Conservation (phyloP, 306 rosid species). For the Glycine latifolia region DNA sequence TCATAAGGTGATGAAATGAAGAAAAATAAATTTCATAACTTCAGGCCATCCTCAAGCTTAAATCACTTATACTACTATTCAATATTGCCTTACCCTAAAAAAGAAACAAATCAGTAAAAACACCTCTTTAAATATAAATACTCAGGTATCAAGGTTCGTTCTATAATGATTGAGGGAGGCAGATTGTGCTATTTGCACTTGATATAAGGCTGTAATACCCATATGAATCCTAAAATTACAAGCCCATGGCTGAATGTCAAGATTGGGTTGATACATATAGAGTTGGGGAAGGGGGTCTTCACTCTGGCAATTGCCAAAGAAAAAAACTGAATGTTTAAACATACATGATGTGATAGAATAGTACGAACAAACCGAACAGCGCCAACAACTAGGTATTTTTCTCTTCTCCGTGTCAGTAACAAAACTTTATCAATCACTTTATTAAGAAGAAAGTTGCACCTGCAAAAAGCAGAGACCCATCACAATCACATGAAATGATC, state of each 20-base stretch:
- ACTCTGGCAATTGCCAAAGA: conserved; percentile 20
- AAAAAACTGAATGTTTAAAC: conserved; percentile 39
- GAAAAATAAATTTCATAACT: conserved; percentile 11
- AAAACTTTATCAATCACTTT: conserved; percentile 83
- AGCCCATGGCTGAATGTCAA: not conserved
- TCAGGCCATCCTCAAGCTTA: conserved; percentile 38
- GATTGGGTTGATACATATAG: conserved; percentile 4
- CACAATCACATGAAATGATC: conserved; percentile 19
- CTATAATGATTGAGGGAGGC: not conserved
- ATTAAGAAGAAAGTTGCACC: conserved; percentile 80
- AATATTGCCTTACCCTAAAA: conserved; percentile 11
- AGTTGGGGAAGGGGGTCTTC: not conserved
- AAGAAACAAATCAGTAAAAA: conserved; percentile 16
- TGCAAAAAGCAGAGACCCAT: conserved; percentile 50
- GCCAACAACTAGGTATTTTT: conserved; percentile 87
- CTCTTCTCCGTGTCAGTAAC: conserved; percentile 77
- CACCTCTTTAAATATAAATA: not conserved
- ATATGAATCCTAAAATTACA: conserved; percentile 30
- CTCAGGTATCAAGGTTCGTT: not conserved
- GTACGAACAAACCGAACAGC: conserved; percentile 95
- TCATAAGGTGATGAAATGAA: conserved; percentile 13
- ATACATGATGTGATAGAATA: conserved; percentile 85
- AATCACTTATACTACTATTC: not conserved
- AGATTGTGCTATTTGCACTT: conserved; percentile 2
- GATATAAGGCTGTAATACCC: not conserved